Percentiles rank a stretch among this genome's conserved stretches.
phyloP scores from a whole-genome alignment of 192 early-diverging fungal species.

The Allomyces javanicus region DNA sequence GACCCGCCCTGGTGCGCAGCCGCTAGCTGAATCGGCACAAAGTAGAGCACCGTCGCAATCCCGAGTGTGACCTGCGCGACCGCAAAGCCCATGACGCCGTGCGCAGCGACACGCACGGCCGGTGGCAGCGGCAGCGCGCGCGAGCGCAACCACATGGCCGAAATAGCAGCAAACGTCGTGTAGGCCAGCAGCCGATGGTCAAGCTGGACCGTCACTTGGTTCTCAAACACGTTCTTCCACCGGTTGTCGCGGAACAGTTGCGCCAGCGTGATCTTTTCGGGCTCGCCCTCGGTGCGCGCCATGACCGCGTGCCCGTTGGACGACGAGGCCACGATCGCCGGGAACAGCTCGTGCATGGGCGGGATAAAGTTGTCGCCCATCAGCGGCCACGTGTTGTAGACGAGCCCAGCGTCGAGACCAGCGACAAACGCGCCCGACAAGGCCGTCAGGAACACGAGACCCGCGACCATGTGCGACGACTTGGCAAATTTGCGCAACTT shows the following conservation, averaged over 20 bases:
- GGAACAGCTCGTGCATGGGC: slow-evolving; percentile 36
- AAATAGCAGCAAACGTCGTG: slow-evolving; percentile 51
- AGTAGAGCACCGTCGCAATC: slow-evolving; percentile 78
- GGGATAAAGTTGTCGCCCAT: slow-evolving; percentile 82
- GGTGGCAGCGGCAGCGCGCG: slow-evolving; percentile 50
- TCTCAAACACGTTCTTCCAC: slow-evolving; percentile 84
- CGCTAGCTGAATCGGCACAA: slow-evolving; percentile 81
- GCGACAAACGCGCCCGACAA: slow-evolving; percentile 89
- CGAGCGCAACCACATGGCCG: slow-evolving; percentile 52
- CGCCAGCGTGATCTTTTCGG: not conserved
- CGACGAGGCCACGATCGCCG: not conserved
- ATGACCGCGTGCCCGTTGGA: not conserved
- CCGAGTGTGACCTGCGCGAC: slow-evolving; percentile 66
- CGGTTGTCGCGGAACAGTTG: slow-evolving; percentile 17
- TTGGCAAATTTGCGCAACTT: not conserved
- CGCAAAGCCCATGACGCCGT: slow-evolving; percentile 52
- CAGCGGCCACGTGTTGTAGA: slow-evolving; percentile 91
- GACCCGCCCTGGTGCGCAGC: slow-evolving; percentile 90
- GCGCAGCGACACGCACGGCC: slow-evolving; percentile 42
- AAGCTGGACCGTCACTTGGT: slow-evolving; percentile 85
- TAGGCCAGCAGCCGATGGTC: slow-evolving; percentile 81
- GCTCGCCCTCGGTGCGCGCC: not conserved
- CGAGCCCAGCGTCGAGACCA: slow-evolving; percentile 84
- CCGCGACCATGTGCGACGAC: slow-evolving; percentile 24
- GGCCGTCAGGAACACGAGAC: slow-evolving; percentile 64